Base-by-base conservation (phyloP, 2,329 filamentous ascomycete genomes). In the Aspergillus fructus region DNA sequence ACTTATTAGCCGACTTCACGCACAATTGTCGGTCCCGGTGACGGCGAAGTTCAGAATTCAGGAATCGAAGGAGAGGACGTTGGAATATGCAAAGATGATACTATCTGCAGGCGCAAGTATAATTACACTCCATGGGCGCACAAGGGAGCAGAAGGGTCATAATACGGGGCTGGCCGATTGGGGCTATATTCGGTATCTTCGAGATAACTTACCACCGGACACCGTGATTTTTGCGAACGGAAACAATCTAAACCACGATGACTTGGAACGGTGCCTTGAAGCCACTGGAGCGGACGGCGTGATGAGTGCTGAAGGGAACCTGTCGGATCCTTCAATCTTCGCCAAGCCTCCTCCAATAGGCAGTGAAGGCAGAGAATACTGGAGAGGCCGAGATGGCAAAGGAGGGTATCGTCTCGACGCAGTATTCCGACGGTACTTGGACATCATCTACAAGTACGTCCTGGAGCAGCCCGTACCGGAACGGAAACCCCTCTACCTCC, bases 151-250 rank as follows among this genome's bases (percentile, higher is more conserved):
- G 73, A 99, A 99, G 78, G 93, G 94, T 0, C 94, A 99, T 71
- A 84, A 96, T 68, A 99, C 94, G 0, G 94, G 94, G 0, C 66
- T 97, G 37, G 94, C 94, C 4, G 92, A 99, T 75, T 99, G 94
- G 94, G 79, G 78, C n/a, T 85, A 89, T 68, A 87, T 99, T 56
- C 84, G 87, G 4, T 93, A 90, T 69, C 76, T 99, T 62, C 82
- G 94, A 49, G 90, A 96, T 11, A 89, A 88, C 60, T 77, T 99
- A 30, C 93, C 93, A 0, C 78, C 83, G 1, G 92, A 97, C 48
- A 96, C 92, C 7, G 94, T 99, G 23, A 85, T 99, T 3, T 97
- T 99, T 71, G 94, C 94, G 3, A 99, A 99, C 73, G 94, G 94
- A 12, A 99, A 99, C 69, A 88, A 97, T 37, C 78, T 99, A 58